Evolutionary conservation across 768 basidiomycete genomes (phyloP).

Genomic region (Mycena olivaceomarginata): DNA sequence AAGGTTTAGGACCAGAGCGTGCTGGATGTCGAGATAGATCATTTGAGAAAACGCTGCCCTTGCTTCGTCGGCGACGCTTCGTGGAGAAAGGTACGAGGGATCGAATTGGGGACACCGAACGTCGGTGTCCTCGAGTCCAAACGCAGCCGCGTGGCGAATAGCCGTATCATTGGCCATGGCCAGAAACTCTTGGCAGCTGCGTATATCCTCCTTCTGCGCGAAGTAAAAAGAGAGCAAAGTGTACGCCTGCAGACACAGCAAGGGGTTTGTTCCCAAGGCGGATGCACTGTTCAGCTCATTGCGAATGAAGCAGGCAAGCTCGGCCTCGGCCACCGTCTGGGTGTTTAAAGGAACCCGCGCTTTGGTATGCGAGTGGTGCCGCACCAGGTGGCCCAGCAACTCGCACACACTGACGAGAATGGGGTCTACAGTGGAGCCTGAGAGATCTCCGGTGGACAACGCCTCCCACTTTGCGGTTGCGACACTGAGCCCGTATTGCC

Average conservation of each 20-base stretch:
- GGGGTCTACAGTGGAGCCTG: conserved; percentile 14
- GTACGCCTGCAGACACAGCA: conserved; percentile 31
- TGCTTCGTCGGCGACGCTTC: conserved; percentile 23
- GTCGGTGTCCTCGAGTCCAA: conserved; percentile 24
- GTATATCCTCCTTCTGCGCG: conserved; percentile 37
- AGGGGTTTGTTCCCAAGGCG: conserved; percentile 11
- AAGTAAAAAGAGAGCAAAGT: conserved; percentile 24
- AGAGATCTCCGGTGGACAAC: conserved; percentile 29
- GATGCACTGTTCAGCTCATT: conserved; percentile 10
- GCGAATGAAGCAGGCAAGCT: conserved; percentile 18
- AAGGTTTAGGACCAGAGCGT: neutral
- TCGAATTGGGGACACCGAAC: conserved; percentile 33
- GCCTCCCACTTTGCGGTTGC: conserved; percentile 27
- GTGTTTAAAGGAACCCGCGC: conserved; percentile 19
- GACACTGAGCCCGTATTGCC: conserved; percentile 41
- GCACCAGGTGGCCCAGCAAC: conserved; percentile 27
- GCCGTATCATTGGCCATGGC: conserved; percentile 28
- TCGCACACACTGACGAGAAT: conserved; percentile 30
- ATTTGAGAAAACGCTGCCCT: conserved; percentile 34
- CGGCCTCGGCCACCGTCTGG: conserved; percentile 29
- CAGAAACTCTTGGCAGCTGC: conserved; percentile 22
- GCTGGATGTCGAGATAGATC: conserved; percentile 17
- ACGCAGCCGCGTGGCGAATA: conserved; percentile 8
- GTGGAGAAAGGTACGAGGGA: conserved; percentile 38
- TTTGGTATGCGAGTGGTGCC: conserved; percentile 24